These are phyloP conservation scores for Plasmodium adleri DNA, from an alignment of 169 alveolate genomes.

Conservation along the genomic window DNA sequence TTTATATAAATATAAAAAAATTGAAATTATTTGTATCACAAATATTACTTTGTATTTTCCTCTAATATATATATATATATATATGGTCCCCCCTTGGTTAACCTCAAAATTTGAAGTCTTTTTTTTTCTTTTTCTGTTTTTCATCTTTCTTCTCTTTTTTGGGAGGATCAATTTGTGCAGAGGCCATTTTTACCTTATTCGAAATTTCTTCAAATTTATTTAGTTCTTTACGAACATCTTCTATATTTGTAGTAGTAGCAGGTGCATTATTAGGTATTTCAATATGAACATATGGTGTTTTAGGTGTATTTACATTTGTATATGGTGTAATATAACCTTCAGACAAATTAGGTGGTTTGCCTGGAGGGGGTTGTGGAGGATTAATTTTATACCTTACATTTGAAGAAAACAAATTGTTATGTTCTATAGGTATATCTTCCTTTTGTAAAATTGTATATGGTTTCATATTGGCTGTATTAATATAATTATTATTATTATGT, in stretches of 20 bases:
- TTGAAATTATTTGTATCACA: not conserved
- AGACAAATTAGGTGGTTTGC: slow-evolving; percentile 19
- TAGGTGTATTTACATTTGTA: slow-evolving; percentile 5
- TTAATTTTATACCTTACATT: slow-evolving; percentile 56
- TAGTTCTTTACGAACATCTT: slow-evolving; percentile 47
- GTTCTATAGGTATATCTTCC: slow-evolving; percentile 57
- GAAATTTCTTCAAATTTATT: slow-evolving; percentile 81
- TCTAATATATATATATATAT: not conserved
- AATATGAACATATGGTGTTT: slow-evolving; percentile 39
- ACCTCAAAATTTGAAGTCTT: slow-evolving; percentile 81
- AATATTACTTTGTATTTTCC: not conserved
- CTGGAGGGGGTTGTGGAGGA: slow-evolving; percentile 6
- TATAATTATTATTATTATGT: slow-evolving; percentile 21
- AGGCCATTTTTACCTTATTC: slow-evolving; percentile 82
- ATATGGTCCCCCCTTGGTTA: not conserved
- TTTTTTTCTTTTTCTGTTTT: slow-evolving; percentile 82
- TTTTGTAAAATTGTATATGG: slow-evolving; percentile 70
- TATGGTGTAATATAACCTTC: slow-evolving; percentile 53
- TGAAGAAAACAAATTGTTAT: slow-evolving; percentile 45
- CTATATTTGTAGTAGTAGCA: slow-evolving; percentile 15
- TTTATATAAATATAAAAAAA: not conserved
- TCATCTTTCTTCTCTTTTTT: slow-evolving; percentile 74
- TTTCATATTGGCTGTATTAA: slow-evolving; percentile 29
- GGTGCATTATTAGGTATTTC: slow-evolving; percentile 29
- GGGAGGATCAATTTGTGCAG: slow-evolving; percentile 79